phyloP scores from a whole-genome alignment of 441 rosid genomes.

The Pelargonium myrrhifolium region DNA sequence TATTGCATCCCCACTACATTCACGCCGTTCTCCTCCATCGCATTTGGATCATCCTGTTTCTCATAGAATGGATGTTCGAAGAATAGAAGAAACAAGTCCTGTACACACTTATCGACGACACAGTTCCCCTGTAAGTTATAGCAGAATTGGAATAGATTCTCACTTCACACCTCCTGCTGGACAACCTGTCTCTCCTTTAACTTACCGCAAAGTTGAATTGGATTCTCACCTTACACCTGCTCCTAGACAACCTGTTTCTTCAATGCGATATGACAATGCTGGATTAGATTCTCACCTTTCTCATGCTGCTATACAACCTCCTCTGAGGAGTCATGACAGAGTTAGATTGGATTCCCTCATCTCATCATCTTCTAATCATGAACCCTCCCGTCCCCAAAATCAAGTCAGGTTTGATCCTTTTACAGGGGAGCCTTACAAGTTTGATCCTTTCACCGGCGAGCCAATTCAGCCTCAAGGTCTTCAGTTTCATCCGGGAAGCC shows the following conservation, averaged over 20 bases:
- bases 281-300: background rate
- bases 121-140: background rate
- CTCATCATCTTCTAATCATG: background rate
- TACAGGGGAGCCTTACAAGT: slow-evolving; percentile 11
- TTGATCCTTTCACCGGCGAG: slow-evolving; percentile 8
- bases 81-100: slow-evolving; percentile 9
- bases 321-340: background rate
- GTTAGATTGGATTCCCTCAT: background rate
- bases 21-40: background rate
- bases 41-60: background rate
- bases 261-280: background rate
- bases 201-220: background rate
- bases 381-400: slow-evolving; percentile 9
- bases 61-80: background rate
- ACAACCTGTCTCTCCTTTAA: background rate
- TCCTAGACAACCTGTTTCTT: slow-evolving; percentile 1
- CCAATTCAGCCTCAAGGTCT: background rate
- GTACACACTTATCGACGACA: background rate
- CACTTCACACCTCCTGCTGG: background rate
- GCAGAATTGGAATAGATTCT: background rate
- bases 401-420: slow-evolving; percentile 12
- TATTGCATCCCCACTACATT: background rate
- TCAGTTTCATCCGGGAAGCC: too few species aligned
- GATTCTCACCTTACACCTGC: background rate
- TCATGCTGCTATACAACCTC: background rate